Base-by-base conservation (phyloP, 2,329 filamentous ascomycete species). In the Drechslerella dactyloides region DNA sequence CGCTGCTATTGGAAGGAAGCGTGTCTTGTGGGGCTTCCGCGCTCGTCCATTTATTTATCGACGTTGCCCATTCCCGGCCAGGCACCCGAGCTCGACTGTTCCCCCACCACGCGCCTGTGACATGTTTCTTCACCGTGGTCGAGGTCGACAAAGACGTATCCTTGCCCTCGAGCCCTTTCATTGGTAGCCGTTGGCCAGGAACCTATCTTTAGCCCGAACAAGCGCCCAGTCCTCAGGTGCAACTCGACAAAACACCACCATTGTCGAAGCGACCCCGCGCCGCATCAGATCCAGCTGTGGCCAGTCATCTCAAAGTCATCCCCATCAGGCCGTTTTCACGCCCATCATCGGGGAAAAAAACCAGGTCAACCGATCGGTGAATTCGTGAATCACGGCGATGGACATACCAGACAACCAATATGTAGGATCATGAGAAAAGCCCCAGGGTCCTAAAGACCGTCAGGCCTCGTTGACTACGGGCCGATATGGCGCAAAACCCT, bases 141-240 rank as follows among this genome's bases (percentile, higher is more conserved):
- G n/a, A n/a, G n/a, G 37, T 42, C 37, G 37, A 42, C 37, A 42
- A 17, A 42, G 37, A 42, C 37, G 37, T 17, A 42, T 42, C 37
- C 37, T 42, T 13, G 37, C 2, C 11, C 37, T 13, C 37, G 13
- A 42, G 37, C 11, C 37, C 13, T 42, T 42, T 17, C 37, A 42
- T 42, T 42, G 37, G 37, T 42, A 13, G 37, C 37, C 37, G 37
- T 5, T 42, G 37, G 13, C 15, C 37, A 13, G 4, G 5, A 13
- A 13, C 27, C 37, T 42, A 42, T 42, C 5, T 42, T 42, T 42
- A 42, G 37, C n/a, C 37, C 37, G n/a, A 17, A 42, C 37, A 42
- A 42, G 37, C 37, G 37, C 37, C 37, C n/a, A 6, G 5, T 17
- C 37, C 37, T 3, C 37, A 42, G 37, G 15, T 17, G 37, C 37